Conservation (phyloP, 495 filamentous ascomycete species). For the Hypoxylon lienhwacheense region DNA sequence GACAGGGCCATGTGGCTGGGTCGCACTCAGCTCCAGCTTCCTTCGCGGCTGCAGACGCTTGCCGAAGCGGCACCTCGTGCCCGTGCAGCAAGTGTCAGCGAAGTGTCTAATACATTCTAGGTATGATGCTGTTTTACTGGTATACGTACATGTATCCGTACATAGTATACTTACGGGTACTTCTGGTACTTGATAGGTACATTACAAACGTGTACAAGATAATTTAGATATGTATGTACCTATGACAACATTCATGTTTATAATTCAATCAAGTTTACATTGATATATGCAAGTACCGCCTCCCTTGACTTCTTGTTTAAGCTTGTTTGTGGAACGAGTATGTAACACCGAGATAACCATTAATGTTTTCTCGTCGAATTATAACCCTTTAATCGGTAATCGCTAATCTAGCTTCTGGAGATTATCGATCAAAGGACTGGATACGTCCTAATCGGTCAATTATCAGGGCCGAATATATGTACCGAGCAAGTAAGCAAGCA, state of each 20-base stretch:
- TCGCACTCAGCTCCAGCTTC: slow-evolving; percentile 36
- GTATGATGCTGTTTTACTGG: neutral
- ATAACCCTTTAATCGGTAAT: slow-evolving; percentile 7
- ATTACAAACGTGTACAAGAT: too few species aligned
- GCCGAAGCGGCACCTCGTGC: slow-evolving; percentile 31
- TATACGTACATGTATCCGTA: neutral
- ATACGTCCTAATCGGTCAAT: slow-evolving; percentile 11
- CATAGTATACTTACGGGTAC: too few species aligned
- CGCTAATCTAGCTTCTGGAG: slow-evolving; percentile 6
- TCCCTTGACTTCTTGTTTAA: too few species aligned
- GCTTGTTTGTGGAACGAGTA: neutral
- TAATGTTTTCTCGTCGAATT: slow-evolving; percentile 1
- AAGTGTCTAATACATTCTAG: slow-evolving; percentile 10
- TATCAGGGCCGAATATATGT: slow-evolving; percentile 8
- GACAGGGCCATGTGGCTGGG: slow-evolving; percentile 38
- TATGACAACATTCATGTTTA: too few species aligned
- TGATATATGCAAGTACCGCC: too few species aligned
- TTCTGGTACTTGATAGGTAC: too few species aligned
- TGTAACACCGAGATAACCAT: slow-evolving; percentile 14
- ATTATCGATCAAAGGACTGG: slow-evolving; percentile 4
- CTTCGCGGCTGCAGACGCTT: slow-evolving; percentile 37
- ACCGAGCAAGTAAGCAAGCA: slow-evolving; percentile 13
- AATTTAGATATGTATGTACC: neutral
- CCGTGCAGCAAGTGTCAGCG: slow-evolving; percentile 16
- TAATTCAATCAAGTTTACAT: too few species aligned